phyloP scores from a whole-genome alignment of 2,329 filamentous ascomycete genomes.

The Fusarium lateritium region DNA sequence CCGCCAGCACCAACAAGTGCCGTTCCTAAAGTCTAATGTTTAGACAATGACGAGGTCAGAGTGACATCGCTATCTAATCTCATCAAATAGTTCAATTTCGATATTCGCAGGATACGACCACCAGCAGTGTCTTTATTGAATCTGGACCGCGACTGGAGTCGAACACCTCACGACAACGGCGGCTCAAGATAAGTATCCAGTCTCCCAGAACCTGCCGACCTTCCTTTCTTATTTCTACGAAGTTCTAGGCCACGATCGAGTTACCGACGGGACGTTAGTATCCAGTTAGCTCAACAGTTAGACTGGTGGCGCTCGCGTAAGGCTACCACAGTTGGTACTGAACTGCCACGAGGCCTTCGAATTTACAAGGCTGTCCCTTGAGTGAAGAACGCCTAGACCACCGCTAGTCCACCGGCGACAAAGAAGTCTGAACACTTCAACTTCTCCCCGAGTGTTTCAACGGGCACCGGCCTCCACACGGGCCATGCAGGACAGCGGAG shows the following conservation, averaged over 20 bases:
- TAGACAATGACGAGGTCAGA: slow-evolving; percentile 19
- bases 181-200: slow-evolving; percentile 1
- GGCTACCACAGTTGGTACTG: slow-evolving; percentile 29
- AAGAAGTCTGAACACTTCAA: slow-evolving; percentile 29
- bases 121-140: slow-evolving; percentile 9
- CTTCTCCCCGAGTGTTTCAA: slow-evolving; percentile 22
- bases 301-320: slow-evolving; percentile 42
- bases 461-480: slow-evolving; percentile 28
- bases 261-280: slow-evolving; percentile 22
- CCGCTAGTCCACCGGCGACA: slow-evolving; percentile 28
- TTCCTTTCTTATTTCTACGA: slow-evolving; percentile 17
- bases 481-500: slow-evolving; percentile 34
- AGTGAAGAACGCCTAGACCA: slow-evolving; percentile 29
- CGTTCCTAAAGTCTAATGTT: slow-evolving; percentile 16
- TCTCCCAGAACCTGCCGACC: slow-evolving; percentile 1
- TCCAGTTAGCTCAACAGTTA: slow-evolving; percentile 23
- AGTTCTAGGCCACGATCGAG: slow-evolving; percentile 44
- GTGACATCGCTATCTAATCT: slow-evolving; percentile 8
- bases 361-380: slow-evolving; percentile 46
- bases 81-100: slow-evolving; percentile 18
- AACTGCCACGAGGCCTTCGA: slow-evolving; percentile 7
- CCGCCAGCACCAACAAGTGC: slow-evolving; percentile 30
- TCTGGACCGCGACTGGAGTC: slow-evolving; percentile 12
- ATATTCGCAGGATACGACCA: slow-evolving; percentile 7
- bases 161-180: slow-evolving; percentile 14